These are phyloP conservation scores for Coniferiporia weirii DNA, from an alignment of 1,284 basidiomycete genomes.

Conservation along the genomic window DNA sequence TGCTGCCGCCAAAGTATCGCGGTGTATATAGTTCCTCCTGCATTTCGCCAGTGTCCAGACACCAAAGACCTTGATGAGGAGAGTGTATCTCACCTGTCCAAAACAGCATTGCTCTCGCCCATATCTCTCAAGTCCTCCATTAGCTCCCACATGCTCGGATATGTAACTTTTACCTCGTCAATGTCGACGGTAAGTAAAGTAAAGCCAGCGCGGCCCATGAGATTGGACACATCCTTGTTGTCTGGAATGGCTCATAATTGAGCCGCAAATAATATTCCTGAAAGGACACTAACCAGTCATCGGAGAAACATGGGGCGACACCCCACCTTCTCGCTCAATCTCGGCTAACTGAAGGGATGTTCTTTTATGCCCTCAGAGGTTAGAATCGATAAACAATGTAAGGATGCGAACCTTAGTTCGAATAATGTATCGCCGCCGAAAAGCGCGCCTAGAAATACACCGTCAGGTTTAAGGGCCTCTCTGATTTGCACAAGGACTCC, in stretches of 20 bases:
- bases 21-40: constrained; percentile 65
- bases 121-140: constrained; percentile 91
- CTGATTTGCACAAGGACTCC: constrained; percentile 89
- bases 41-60: neutral
- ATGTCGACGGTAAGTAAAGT: constrained; percentile 92
- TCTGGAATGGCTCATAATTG: constrained; percentile 41
- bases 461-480: constrained; percentile 85
- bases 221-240: constrained; percentile 85
- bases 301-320: constrained; percentile 91
- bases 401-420: constrained; percentile 66
- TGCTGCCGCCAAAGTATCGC: constrained; percentile 89
- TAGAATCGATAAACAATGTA: neutral
- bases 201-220: constrained; percentile 91
- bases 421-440: constrained; percentile 97
- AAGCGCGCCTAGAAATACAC: constrained; percentile 91
- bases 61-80: neutral
- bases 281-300: constrained; percentile 76
- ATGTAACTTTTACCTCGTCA: constrained; percentile 88
- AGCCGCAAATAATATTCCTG: neutral
- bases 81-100: constrained; percentile 56
- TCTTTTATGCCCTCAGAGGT: constrained; percentile 26
- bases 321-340: constrained; percentile 90
- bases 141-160: constrained; percentile 96
- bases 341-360: constrained; percentile 92
- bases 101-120: constrained; percentile 93